These are phyloP conservation scores for Panicum virgatum DNA, from an alignment of 202 grass and related monocot species.

Conservation along the genomic window DNA sequence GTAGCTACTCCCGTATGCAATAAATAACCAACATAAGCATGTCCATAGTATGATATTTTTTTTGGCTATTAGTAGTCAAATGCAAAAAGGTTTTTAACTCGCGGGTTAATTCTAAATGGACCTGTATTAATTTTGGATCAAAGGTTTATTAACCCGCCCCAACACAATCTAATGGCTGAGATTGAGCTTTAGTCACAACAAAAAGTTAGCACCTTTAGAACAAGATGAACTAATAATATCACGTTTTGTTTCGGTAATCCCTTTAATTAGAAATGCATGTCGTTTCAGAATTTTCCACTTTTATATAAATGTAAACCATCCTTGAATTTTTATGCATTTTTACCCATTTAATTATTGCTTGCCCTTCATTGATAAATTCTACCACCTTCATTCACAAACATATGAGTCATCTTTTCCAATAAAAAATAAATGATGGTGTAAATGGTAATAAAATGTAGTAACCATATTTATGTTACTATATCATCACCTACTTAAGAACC, in stretches of 20 bases:
- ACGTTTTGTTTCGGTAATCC: too few species aligned
- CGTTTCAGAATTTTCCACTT: background rate
- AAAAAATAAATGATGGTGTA: background rate
- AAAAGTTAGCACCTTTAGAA: background rate
- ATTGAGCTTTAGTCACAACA: background rate
- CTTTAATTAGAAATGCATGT: background rate
- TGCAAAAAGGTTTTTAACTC: background rate
- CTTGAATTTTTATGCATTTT: background rate
- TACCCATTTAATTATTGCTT: too few species aligned
- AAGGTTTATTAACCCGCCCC: background rate
- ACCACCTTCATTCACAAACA: background rate
- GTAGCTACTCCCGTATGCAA: too few species aligned
- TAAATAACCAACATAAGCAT: too few species aligned
- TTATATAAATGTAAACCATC: background rate
- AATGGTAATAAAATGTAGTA: too few species aligned
- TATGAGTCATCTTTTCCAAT: too few species aligned
- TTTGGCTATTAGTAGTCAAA: background rate
- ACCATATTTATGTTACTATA: background rate
- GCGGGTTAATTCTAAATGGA: background rate
- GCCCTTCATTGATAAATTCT: background rate
- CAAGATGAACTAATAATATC: too few species aligned
- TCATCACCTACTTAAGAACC: slow-evolving; percentile 11
- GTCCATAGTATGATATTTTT: too few species aligned
- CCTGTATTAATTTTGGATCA: background rate
- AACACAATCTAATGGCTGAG: background rate